Conservation (phyloP, 2,329 filamentous ascomycete genomes). For the Penicillium italicum region DNA sequence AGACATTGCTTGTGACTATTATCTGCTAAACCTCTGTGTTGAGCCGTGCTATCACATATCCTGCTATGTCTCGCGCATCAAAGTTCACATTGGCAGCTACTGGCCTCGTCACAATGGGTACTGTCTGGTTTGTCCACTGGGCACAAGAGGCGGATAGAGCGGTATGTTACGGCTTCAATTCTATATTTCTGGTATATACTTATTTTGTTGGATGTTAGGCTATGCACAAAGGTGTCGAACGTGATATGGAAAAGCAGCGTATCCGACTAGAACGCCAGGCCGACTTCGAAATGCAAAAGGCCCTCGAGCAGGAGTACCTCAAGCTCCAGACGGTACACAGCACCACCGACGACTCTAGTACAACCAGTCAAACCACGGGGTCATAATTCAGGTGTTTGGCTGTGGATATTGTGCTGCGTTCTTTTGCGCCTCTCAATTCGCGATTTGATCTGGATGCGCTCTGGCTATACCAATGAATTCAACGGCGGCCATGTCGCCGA, state of each 20-base stretch:
- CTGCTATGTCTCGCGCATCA: slow-evolving; percentile 80
- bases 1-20: background rate
- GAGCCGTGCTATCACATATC: background rate
- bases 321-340: slow-evolving; percentile 77
- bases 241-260: slow-evolving; percentile 90
- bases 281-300: slow-evolving; percentile 89
- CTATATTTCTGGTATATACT: slow-evolving; percentile 1
- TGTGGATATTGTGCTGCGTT: background rate
- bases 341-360: slow-evolving; percentile 30
- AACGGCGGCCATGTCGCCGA: background rate
- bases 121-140: slow-evolving; percentile 83
- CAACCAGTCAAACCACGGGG: slow-evolving; percentile 19
- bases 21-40: background rate
- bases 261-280: slow-evolving; percentile 85
- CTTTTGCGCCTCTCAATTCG: background rate
- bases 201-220: slow-evolving; percentile 49
- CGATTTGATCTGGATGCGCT: background rate
- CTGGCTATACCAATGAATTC: background rate
- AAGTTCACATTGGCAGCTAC: slow-evolving; percentile 80
- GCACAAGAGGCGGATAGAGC: slow-evolving; percentile 79
- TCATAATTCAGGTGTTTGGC: slow-evolving; percentile 16
- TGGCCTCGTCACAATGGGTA: slow-evolving; percentile 68
- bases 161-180: slow-evolving; percentile 51
- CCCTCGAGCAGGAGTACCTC: slow-evolving; percentile 82
- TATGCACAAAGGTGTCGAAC: slow-evolving; percentile 92